Conservation (phyloP, 1,284 basidiomycete genomes). For the Sanguinoderma infundibulare region DNA sequence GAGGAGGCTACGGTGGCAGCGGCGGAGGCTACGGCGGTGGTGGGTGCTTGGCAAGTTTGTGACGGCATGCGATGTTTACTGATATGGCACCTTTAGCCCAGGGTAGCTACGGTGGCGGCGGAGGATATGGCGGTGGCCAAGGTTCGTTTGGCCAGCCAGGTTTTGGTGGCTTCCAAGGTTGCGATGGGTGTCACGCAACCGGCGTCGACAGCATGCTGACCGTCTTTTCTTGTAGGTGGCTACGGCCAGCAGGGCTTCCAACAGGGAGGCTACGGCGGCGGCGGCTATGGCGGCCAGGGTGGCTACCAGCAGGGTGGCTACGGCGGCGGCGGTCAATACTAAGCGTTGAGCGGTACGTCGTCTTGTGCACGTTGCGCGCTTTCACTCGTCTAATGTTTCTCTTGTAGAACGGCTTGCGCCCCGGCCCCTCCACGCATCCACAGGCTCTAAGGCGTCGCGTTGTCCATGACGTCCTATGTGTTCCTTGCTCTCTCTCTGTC, state of each 20-base stretch:
- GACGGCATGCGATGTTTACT: conserved; percentile 1
- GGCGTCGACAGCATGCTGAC: neutral
- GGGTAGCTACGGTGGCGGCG: conserved; percentile 38
- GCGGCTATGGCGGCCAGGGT: conserved; percentile 22
- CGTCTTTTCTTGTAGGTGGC: conserved; percentile 8
- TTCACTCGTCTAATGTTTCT: too few species aligned
- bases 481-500: conserved; percentile 9
- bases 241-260: conserved; percentile 23
- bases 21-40: conserved; percentile 26
- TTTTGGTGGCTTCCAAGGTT: conserved; percentile 6
- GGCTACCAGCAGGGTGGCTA: conserved; percentile 31
- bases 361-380: too few species aligned
- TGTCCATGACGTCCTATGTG: neutral
- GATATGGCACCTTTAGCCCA: conserved; percentile 9
- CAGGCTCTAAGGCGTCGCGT: neutral
- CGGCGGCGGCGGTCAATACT: conserved; percentile 24
- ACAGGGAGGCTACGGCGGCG: conserved; percentile 29
- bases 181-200: neutral
- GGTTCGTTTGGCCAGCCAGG: conserved; percentile 22
- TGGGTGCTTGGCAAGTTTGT: neutral
- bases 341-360: conserved; percentile 16
- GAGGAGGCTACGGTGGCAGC: conserved; percentile 41
- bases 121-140: conserved; percentile 28
- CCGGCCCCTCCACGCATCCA: neutral
- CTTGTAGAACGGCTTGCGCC: too few species aligned